phyloP scores from a whole-genome alignment of 2,329 filamentous ascomycete genomes.

The Cylindrodendrum hubeiense region DNA sequence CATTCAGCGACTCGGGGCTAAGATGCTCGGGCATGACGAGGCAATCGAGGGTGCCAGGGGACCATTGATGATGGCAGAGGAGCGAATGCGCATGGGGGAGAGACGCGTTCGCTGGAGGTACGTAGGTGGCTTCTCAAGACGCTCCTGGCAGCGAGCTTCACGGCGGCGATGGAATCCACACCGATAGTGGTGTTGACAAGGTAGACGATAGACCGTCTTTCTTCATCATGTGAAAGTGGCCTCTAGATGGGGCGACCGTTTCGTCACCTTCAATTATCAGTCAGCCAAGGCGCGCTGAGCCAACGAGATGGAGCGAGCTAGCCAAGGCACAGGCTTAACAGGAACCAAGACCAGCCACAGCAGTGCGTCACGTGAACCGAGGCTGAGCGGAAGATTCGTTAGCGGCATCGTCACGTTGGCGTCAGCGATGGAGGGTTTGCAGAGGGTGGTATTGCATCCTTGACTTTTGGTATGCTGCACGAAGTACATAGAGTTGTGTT shows the following conservation, averaged over 20 bases:
- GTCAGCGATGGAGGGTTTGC: neutral
- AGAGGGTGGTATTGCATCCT: conserved; percentile 4
- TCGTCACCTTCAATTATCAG: conserved; percentile 43
- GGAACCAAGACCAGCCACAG: conserved; percentile 22
- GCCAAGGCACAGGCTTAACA: conserved; percentile 19
- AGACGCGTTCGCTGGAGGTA: conserved; percentile 18
- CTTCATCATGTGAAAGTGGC: conserved; percentile 48
- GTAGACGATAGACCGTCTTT: conserved; percentile 27
- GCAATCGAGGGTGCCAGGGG: conserved; percentile 33
- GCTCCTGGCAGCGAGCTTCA: conserved; percentile 32
- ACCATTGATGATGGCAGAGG: conserved; percentile 44
- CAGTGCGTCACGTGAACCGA: conserved; percentile 22
- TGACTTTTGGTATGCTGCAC: neutral
- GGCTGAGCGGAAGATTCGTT: neutral
- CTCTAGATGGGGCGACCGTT: conserved; percentile 41
- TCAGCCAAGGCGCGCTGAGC: conserved; percentile 32
- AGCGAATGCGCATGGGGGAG: conserved; percentile 36
- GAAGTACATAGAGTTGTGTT: neutral
- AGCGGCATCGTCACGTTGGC: neutral
- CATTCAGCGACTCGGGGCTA: conserved; percentile 49
- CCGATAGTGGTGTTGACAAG: conserved; percentile 33
- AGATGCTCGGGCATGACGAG: conserved; percentile 62
- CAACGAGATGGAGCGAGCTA: conserved; percentile 31
- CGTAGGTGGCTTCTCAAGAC: conserved; percentile 15
- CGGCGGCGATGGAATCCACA: conserved; percentile 33